phyloP scores from a whole-genome alignment of 2,329 filamentous ascomycete species.

The Cadophora sp. region DNA sequence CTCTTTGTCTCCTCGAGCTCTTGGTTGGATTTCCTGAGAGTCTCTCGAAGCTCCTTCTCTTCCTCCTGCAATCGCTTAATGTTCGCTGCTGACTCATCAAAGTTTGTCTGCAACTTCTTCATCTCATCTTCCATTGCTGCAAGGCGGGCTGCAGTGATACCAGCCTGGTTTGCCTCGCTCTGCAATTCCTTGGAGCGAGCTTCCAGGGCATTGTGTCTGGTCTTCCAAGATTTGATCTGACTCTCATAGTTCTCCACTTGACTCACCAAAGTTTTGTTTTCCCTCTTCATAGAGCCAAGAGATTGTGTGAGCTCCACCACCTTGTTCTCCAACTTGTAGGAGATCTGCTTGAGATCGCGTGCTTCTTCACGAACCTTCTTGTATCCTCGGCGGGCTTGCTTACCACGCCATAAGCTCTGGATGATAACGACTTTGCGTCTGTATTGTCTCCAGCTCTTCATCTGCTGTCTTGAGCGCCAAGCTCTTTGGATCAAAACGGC shows the following conservation, averaged over 20 bases:
- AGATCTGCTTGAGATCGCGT: conserved; percentile 98
- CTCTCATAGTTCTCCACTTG: conserved; percentile 96
- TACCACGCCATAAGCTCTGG: conserved; percentile 93
- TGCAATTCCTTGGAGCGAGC: conserved; percentile 92
- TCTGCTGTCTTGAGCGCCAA: conserved; percentile 82
- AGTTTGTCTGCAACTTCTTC: conserved; percentile 85
- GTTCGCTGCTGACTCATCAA: conserved; percentile 88
- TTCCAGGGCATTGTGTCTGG: conserved; percentile 87
- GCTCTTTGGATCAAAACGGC: conserved; percentile 88
- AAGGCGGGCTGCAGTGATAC: conserved; percentile 90
- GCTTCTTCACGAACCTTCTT: conserved; percentile 94
- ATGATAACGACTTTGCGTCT: conserved; percentile 88
- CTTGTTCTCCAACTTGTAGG: conserved; percentile 99
- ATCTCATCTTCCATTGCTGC: conserved; percentile 95
- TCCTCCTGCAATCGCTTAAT: conserved; percentile 96
- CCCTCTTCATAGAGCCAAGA: conserved; percentile 87
- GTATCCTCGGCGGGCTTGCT: conserved; percentile 79
- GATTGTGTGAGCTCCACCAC: conserved; percentile 97
- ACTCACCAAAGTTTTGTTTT: conserved; percentile 87
- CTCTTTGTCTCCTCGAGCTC: conserved; percentile 83
- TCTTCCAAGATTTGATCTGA: conserved; percentile 96
- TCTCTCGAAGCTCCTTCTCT: conserved; percentile 84
- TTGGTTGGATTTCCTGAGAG: conserved; percentile 76
- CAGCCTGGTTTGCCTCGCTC: conserved; percentile 95
- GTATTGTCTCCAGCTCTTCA: conserved; percentile 85